These are phyloP conservation scores for Rubia occidens DNA, from an alignment of 305 asterid genomes.

Conservation along the genomic window DNA sequence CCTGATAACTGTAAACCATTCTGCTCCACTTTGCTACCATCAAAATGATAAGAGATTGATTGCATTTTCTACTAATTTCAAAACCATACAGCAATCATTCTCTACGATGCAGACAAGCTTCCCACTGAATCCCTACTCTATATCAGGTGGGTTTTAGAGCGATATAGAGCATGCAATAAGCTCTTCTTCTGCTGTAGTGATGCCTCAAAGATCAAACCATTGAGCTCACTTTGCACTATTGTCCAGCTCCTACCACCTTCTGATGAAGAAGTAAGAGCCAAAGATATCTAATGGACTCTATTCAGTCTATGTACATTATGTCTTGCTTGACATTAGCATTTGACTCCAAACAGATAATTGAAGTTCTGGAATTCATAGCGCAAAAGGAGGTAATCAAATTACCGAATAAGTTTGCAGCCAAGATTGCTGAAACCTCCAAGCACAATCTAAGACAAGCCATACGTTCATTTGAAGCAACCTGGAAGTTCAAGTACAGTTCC, in stretches of 20 bases:
- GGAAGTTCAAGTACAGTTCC: constrained; percentile 51
- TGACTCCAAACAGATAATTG: constrained; percentile 39
- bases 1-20: constrained; percentile 29
- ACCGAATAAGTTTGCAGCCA: constrained; percentile 45
- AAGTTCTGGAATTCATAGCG: constrained; percentile 67
- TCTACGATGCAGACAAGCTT: constrained; percentile 66
- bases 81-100: constrained; percentile 52
- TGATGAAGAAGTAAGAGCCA: constrained; percentile 45
- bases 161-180: constrained; percentile 54
- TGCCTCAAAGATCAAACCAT: constrained; percentile 52
- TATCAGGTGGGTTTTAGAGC: constrained; percentile 71
- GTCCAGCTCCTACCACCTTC: constrained; percentile 77
- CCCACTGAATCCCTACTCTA: constrained; percentile 59
- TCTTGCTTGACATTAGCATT: not conserved
- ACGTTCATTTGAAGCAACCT: constrained; percentile 89
- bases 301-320: not conserved
- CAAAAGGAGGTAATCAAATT: constrained; percentile 44
- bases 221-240: constrained; percentile 48
- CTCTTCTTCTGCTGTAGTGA: constrained; percentile 78
- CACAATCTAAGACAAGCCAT: constrained; percentile 81
- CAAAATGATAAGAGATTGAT: constrained; percentile 7
- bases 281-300: not conserved
- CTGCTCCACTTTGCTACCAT: constrained; percentile 8
- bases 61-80: not conserved
- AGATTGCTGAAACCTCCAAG: constrained; percentile 63